Base-by-base conservation (phyloP, 495 filamentous ascomycete genomes). In the Xylaria flabelliformis region DNA sequence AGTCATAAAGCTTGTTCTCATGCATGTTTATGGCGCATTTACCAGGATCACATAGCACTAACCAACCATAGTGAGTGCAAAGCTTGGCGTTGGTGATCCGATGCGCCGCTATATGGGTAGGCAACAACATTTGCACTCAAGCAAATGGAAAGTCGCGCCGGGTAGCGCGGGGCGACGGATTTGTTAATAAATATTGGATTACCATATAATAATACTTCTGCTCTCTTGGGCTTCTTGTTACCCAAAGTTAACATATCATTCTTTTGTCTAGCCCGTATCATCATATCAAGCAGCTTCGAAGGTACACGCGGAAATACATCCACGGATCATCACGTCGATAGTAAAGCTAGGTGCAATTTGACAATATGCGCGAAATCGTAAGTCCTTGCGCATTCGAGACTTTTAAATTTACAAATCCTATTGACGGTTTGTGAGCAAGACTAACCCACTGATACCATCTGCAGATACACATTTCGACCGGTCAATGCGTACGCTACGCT, bases 291-390 rank as follows among this genome's bases (percentile, higher is more conserved):
- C 44, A 19, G 29, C 26, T 56, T 56, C 51, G 8, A 56, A 29
- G 19, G 21, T 56, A 56, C 51, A 56, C 10, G 39, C 26, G 8
- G 51, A 56, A 56, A 56, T 48, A 48, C 12, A 48, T 48, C 44
- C 44, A 48, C 44, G 15, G 44, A 48, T 48, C 44, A 48, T 19
- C 1, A 48, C 44, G 15, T 48, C 44, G 44, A 48, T 48, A 48
- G 13, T 48, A 48, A 48, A 48, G 15, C 51, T 55, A 55, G 21
- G 26, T 29, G 29, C 34, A 59, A 34, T 32, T 29, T 34, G 26
- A 59, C 24, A 59, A 59, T 17, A 59, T 59, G 56, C 56, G 56
- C 29, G 56, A 59, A 17, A 59, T 59, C 36, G 56, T 59, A 59
- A 32, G 56, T 59, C 29, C 1, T 55, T 29, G 51, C 26, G 29